phyloP scores from a whole-genome alignment of 192 early-diverging fungal genomes.

The Piromyces finnis region DNA sequence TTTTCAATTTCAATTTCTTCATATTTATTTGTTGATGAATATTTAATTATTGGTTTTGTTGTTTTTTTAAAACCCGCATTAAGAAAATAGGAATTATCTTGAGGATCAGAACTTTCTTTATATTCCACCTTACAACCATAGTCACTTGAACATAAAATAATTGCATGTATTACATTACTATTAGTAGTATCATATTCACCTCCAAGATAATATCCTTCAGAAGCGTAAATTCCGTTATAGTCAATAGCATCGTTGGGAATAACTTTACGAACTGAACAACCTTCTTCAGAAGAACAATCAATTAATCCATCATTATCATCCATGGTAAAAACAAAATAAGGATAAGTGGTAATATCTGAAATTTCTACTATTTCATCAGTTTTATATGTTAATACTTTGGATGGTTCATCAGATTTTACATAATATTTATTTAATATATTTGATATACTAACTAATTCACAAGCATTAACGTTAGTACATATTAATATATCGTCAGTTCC shows the following conservation, averaged over 20 bases:
- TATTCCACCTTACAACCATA: neutral
- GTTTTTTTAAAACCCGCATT: neutral
- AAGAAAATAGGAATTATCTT: neutral
- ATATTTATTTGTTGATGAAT: no score
- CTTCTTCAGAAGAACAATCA: neutral
- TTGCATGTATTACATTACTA: neutral
- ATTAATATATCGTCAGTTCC: no score
- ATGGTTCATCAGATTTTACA: no score
- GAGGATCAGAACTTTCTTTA: neutral
- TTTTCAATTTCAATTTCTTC: no score
- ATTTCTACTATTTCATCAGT: no score
- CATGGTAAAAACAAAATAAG: neutral
- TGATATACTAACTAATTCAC: no score
- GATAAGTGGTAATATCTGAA: neutral
- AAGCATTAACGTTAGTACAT: no score
- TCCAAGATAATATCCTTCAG: neutral
- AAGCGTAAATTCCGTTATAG: neutral
- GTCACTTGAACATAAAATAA: neutral
- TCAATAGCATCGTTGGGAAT: neutral
- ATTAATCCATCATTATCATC: neutral
- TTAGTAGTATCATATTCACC: neutral
- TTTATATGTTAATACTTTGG: no score
- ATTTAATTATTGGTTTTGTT: neutral
- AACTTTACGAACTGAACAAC: neutral
- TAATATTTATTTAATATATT: no score